These are phyloP conservation scores for Aspergillus sp. DNA, from an alignment of 2,329 filamentous ascomycete species.

Conservation along the genomic window DNA sequence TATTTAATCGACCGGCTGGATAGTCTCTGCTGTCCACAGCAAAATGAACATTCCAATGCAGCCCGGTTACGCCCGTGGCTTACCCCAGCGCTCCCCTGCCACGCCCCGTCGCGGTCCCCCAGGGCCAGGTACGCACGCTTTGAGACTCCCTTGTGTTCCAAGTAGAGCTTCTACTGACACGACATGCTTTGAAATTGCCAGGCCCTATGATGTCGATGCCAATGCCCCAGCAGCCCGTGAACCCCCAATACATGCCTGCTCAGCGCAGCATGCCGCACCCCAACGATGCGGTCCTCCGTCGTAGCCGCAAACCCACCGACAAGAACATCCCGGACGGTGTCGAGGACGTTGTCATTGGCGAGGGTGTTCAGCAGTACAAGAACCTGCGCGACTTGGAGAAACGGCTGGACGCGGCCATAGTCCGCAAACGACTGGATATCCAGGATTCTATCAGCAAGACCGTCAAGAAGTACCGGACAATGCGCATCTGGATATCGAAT, in stretches of 20 bases:
- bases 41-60: constrained; percentile 35
- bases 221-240: constrained; percentile 30
- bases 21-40: neutral
- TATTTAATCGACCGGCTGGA: neutral
- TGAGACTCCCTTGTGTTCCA: too few relatives aligned
- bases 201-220: constrained; percentile 24
- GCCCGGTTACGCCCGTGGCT: constrained; percentile 35
- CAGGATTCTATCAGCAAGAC: constrained; percentile 70
- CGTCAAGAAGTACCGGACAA: constrained; percentile 69
- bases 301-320: constrained; percentile 84
- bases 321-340: constrained; percentile 88
- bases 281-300: constrained; percentile 56
- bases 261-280: constrained; percentile 31
- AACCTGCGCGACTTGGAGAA: constrained; percentile 80
- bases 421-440: constrained; percentile 86
- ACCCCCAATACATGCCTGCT: constrained; percentile 30
- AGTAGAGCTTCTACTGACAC: neutral
- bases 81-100: constrained; percentile 36
- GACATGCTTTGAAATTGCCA: too few relatives aligned
- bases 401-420: constrained; percentile 82
- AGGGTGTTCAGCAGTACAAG: constrained; percentile 73
- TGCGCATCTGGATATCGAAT: constrained; percentile 92
- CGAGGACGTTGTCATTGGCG: constrained; percentile 71
- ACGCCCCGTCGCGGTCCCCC: constrained; percentile 33
- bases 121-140: constrained; percentile 28